A percentile compares a stretch with the other conserved stretches of the same genome.
Conservation (phyloP, 805 yeast species). For the Kregervanrija pseudodelftensis region DNA sequence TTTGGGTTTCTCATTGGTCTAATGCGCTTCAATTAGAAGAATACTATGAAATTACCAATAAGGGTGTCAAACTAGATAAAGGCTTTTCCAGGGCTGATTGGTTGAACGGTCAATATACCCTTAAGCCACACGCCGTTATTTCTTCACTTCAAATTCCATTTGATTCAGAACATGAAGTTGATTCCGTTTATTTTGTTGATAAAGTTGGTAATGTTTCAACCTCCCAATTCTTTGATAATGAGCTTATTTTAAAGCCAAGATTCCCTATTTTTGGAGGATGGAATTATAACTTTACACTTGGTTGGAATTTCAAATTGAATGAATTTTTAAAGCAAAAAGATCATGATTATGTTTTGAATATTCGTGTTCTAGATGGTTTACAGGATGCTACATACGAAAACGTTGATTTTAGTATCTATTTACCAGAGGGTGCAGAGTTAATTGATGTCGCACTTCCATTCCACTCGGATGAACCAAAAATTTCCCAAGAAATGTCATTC, state of each 20-base stretch:
- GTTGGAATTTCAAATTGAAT: slow-evolving; percentile 69
- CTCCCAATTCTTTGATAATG: slow-evolving; percentile 37
- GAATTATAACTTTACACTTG: slow-evolving; percentile 91
- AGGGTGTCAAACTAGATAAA: slow-evolving; percentile 57
- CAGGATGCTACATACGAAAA: slow-evolving; percentile 57
- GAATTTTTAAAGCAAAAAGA: slow-evolving; percentile 43
- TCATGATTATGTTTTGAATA: slow-evolving; percentile 49
- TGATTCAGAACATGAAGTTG: slow-evolving; percentile 32
- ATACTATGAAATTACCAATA: slow-evolving; percentile 71
- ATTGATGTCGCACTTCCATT: slow-evolving; percentile 53
- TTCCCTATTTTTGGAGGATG: slow-evolving; percentile 96
- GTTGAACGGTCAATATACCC: slow-evolving; percentile 49
- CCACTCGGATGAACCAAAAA: slow-evolving; percentile 25
- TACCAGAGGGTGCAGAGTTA: slow-evolving; percentile 81
- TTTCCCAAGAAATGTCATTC: slow-evolving; percentile 38
- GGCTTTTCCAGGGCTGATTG: slow-evolving; percentile 82
- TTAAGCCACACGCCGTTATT: slow-evolving; percentile 51
- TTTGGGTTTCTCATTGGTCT: slow-evolving; percentile 89
- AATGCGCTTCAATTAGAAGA: slow-evolving; percentile 71
- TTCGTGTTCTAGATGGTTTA: slow-evolving; percentile 73
- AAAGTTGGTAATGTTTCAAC: slow-evolving; percentile 92
- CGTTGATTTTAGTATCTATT: slow-evolving; percentile 52
- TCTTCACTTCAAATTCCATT: slow-evolving; percentile 53
- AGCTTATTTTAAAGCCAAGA: slow-evolving; percentile 68
- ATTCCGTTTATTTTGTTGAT: slow-evolving; percentile 65